Percentiles rank a stretch among this genome's conserved stretches.
phyloP scores from a whole-genome alignment of 257 asterid genomes.

The Solanum chmielewskii region DNA sequence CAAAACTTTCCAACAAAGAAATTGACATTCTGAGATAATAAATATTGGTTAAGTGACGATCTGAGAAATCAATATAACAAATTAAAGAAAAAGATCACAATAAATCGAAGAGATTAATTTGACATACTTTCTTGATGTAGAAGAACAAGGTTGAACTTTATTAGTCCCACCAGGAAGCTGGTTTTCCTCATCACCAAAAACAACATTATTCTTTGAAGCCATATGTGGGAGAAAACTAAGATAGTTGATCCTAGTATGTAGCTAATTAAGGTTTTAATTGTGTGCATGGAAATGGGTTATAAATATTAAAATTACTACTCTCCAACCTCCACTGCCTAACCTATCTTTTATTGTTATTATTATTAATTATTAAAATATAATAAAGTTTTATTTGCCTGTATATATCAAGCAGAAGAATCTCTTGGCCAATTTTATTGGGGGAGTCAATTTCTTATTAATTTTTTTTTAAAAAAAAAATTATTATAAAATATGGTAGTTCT shows the following conservation, averaged over 20 bases:
- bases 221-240: neutral
- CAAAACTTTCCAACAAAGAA: too few species aligned
- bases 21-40: too few species aligned
- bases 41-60: too few species aligned
- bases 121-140: neutral
- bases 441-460: neutral
- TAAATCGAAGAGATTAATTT: neutral
- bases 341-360: neutral
- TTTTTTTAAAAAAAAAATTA: neutral
- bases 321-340: neutral
- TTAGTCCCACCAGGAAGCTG: neutral
- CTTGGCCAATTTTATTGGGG: neutral
- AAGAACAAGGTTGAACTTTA: neutral
- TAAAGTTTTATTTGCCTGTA: neutral
- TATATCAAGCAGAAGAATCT: neutral
- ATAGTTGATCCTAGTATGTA: neutral
- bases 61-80: too few species aligned
- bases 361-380: neutral
- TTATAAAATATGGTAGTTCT: neutral
- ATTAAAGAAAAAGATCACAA: neutral
- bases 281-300: neutral
- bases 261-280: neutral
- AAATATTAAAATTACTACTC: neutral
- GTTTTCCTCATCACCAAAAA: neutral
- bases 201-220: neutral